Conservation (phyloP, 805 yeast species). For the Cyberlindnera mississippiensis region DNA sequence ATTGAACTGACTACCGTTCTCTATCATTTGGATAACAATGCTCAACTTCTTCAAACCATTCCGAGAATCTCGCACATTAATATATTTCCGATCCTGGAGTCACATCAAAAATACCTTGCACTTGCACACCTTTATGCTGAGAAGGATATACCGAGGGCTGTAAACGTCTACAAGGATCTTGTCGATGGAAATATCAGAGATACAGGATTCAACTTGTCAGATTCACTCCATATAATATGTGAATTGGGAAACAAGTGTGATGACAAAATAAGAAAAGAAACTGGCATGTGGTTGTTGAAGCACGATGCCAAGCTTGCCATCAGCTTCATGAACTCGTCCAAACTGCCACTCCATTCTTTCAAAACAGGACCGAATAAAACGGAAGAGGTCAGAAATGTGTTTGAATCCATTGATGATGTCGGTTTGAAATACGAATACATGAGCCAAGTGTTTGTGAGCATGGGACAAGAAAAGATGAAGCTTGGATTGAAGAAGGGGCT, state of each 20-base stretch:
- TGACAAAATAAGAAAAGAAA: slow-evolving; percentile 13
- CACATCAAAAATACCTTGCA: slow-evolving; percentile 12
- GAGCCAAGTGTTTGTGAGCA: slow-evolving; percentile 20
- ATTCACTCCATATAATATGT: slow-evolving; percentile 14
- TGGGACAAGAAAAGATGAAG: slow-evolving; percentile 19
- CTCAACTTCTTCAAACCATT: slow-evolving; percentile 8
- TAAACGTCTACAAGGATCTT: slow-evolving; percentile 10
- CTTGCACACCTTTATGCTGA: slow-evolving; percentile 11
- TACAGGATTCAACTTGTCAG: slow-evolving; percentile 4
- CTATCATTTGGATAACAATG: slow-evolving; percentile 11
- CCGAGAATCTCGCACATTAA: slow-evolving; percentile 4
- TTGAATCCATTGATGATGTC: slow-evolving; percentile 19
- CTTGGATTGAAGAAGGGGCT: slow-evolving; percentile 15
- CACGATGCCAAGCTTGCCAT: slow-evolving; percentile 21
- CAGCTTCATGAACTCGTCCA: slow-evolving; percentile 20
- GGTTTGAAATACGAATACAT: slow-evolving; percentile 18
- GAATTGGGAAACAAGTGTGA: slow-evolving; percentile 10
- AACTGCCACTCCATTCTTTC: slow-evolving; percentile 10
- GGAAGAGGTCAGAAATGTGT: slow-evolving; percentile 17
- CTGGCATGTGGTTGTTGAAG: slow-evolving; percentile 22
- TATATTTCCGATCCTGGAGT: slow-evolving; percentile 10
- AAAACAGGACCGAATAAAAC: slow-evolving; percentile 11
- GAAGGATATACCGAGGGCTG: slow-evolving; percentile 5
- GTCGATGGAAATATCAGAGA: slow-evolving; percentile 17
- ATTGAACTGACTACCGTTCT: slow-evolving; percentile 18